Evolutionary conservation across 2,329 filamentous ascomycete genomes (phyloP).

Genomic region (Sclerotinia trifoliorum): DNA sequence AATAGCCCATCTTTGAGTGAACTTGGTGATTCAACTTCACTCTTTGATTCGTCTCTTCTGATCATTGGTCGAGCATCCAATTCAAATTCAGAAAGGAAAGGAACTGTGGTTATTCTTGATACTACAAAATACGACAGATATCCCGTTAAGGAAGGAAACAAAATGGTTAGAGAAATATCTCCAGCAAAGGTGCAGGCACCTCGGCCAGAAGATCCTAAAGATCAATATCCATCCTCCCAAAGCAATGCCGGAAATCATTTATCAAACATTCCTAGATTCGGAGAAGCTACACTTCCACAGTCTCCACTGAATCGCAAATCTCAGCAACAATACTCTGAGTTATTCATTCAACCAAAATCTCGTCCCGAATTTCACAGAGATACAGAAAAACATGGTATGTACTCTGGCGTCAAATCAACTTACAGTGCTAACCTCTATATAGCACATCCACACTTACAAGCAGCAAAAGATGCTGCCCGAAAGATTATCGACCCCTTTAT

Average conservation of each 20-base stretch:
- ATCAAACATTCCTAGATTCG: slow-evolving; percentile 36
- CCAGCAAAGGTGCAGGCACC: slow-evolving; percentile 36
- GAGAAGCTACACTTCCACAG: slow-evolving; percentile 38
- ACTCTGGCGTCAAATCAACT: background rate
- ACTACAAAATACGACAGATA: slow-evolving; percentile 20
- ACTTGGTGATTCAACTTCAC: slow-evolving; percentile 39
- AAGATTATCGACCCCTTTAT: slow-evolving; percentile 35
- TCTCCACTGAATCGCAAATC: slow-evolving; percentile 36
- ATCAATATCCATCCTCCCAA: slow-evolving; percentile 25
- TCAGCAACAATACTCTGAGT: slow-evolving; percentile 31
- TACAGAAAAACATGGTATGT: slow-evolving; percentile 31
- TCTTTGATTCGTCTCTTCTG: slow-evolving; percentile 32
- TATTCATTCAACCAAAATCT: slow-evolving; percentile 39
- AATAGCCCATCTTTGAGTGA: slow-evolving; percentile 33
- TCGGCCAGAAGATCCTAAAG: slow-evolving; percentile 31
- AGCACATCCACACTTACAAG: slow-evolving; percentile 38
- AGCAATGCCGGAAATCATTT: slow-evolving; percentile 23
- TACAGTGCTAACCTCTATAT: background rate
- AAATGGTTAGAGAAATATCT: slow-evolving; percentile 40
- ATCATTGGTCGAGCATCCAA: slow-evolving; percentile 22
- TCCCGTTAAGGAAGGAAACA: slow-evolving; percentile 18
- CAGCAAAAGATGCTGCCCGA: slow-evolving; percentile 34
- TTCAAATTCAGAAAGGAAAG: slow-evolving; percentile 24
- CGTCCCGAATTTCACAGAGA: slow-evolving; percentile 39
- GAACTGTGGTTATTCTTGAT: slow-evolving; percentile 29